Conservation (phyloP, 2,329 filamentous ascomycete genomes). For the Metarhizium robertsii region DNA sequence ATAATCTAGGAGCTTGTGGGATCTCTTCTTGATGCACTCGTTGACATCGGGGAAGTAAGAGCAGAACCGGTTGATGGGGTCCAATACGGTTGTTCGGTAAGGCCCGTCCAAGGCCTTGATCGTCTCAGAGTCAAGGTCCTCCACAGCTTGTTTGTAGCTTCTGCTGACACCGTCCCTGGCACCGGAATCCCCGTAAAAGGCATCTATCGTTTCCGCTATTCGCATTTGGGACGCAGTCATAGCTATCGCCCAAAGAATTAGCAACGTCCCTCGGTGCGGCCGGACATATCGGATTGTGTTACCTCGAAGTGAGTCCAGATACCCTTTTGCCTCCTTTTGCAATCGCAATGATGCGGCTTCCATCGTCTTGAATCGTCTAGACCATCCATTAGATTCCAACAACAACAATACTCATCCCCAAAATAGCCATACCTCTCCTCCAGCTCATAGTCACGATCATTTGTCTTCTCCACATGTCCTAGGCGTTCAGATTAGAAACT, state of each 20-base stretch:
- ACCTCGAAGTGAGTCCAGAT: conserved; percentile 91
- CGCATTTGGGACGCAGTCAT: conserved; percentile 99
- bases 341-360: conserved; percentile 84
- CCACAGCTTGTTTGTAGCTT: conserved; percentile 97
- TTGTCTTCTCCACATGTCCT: conserved; percentile 97
- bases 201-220: conserved; percentile 98
- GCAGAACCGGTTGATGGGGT: conserved; percentile 93
- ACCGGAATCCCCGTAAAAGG: conserved; percentile 95
- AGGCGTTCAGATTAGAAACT: conserved; percentile 2
- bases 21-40: conserved; percentile 98
- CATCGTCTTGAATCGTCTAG: conserved; percentile 91
- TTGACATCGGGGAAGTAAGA: conserved; percentile 99
- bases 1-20: conserved; percentile 97
- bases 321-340: conserved; percentile 97
- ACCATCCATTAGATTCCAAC: conserved; percentile 12
- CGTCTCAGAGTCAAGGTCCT: conserved; percentile 94
- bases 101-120: conserved; percentile 97
- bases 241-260: conserved; percentile 38
- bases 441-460: conserved; percentile 96
- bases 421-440: conserved; percentile 63
- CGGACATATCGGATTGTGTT: conserved; percentile 6
- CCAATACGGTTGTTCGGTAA: conserved; percentile 86
- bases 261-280: not conserved
- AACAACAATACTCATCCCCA: not conserved
- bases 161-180: conserved; percentile 90